Percentiles rank a stretch among this genome's conserved stretches.
Conservation (phyloP, 371 early-diverging fungal species). For the Parasitella parasitica region DNA sequence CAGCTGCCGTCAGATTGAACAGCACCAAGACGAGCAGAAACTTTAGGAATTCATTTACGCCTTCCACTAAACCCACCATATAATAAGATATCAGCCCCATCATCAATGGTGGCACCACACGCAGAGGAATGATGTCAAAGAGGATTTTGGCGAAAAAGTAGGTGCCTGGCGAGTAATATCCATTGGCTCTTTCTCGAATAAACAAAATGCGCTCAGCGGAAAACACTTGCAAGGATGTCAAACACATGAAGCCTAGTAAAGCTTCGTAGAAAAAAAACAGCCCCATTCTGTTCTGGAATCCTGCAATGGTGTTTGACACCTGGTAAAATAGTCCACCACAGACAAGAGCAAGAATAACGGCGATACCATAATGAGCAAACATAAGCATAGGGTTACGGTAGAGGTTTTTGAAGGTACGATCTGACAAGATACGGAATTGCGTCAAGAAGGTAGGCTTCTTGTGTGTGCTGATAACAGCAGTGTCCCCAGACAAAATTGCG, state of each 20-base stretch:
- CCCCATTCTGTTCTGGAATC: conserved; percentile 89
- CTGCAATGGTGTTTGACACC: conserved; percentile 76
- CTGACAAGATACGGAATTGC: conserved; percentile 81
- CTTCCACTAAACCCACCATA: conserved; percentile 85
- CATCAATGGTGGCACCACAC: conserved; percentile 84
- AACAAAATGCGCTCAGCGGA: conserved; percentile 74
- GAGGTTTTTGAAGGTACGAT: conserved; percentile 84
- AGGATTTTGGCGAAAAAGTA: conserved; percentile 77
- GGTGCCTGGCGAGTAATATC: conserved; percentile 78
- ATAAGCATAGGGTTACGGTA: conserved; percentile 87
- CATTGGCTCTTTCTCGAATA: conserved; percentile 82
- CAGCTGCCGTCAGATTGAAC: conserved; percentile 84
- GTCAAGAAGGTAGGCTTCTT: not conserved
- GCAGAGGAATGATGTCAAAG: conserved; percentile 84
- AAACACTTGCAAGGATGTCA: conserved; percentile 77
- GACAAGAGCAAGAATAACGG: conserved; percentile 66
- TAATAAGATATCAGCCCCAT: conserved; percentile 85
- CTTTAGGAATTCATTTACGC: conserved; percentile 66
- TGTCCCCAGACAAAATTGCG: not conserved
- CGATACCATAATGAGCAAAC: conserved; percentile 79
- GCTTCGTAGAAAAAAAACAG: conserved; percentile 83
- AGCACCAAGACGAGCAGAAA: conserved; percentile 85
- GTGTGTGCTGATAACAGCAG: not conserved
- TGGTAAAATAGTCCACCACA: conserved; percentile 85
- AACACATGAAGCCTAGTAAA: conserved; percentile 76